phyloP scores from a whole-genome alignment of 164 flowering plant genomes.

The Berberis vulgaris region DNA sequence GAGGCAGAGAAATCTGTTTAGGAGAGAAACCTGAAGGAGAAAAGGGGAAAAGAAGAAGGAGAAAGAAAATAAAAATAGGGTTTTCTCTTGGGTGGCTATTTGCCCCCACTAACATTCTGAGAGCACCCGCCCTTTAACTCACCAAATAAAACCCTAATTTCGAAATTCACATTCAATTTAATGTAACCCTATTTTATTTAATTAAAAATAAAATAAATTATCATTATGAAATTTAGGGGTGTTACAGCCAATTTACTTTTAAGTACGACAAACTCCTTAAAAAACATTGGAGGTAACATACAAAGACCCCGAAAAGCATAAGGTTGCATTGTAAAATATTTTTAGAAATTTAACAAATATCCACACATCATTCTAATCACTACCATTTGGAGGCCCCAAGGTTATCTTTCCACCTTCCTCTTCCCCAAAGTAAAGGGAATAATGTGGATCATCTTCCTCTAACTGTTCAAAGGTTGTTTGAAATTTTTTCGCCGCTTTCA shows the following conservation, averaged over 20 bases:
- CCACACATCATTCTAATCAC: background rate
- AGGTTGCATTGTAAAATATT: background rate
- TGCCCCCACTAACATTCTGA: no score
- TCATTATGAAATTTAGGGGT: no score
- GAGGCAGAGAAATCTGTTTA: no score
- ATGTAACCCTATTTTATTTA: no score
- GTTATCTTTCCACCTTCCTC: background rate
- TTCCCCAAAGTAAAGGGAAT: background rate
- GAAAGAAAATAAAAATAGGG: no score
- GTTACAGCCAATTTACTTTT: background rate
- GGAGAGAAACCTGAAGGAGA: no score
- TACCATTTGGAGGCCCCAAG: background rate
- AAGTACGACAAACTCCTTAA: background rate
- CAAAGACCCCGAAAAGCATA: background rate
- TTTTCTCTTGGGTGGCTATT: no score
- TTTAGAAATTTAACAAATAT: background rate
- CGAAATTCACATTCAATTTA: no score
- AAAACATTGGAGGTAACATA: background rate
- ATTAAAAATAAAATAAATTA: no score
- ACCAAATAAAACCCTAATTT: no score
- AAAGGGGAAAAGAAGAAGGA: no score
- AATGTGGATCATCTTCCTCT: background rate
- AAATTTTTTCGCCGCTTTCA: background rate
- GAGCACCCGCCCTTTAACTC: no score
- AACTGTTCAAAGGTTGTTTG: background rate